phyloP scores from a whole-genome alignment of 192 early-diverging fungal genomes.

The Backusella morwellensis region DNA sequence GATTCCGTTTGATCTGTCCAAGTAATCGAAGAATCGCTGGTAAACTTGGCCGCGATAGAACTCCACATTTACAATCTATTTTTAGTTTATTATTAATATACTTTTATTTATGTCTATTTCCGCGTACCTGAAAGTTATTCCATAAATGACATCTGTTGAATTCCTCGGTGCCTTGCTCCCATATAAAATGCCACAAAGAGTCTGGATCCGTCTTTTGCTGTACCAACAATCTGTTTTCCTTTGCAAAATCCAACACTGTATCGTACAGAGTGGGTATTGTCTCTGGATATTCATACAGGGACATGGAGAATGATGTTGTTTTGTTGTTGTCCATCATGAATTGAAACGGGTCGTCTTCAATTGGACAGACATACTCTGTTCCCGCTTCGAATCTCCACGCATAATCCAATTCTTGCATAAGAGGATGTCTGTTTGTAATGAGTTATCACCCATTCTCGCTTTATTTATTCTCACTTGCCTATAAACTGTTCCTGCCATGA shows the following conservation, averaged over 20 bases:
- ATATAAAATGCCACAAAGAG: conserved; percentile 21
- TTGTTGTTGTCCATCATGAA: conserved; percentile 54
- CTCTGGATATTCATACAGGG: conserved; percentile 47
- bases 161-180: neutral
- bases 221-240: conserved; percentile 12
- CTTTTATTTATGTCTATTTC: neutral
- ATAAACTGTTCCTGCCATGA: conserved; percentile 33
- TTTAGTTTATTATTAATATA: neutral
- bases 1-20: conserved; percentile 67
- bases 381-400: conserved; percentile 59
- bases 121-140: conserved; percentile 60
- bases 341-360: conserved; percentile 53
- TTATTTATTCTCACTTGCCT: conserved; percentile 16
- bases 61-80: conserved; percentile 43
- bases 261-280: conserved; percentile 52
- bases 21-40: conserved; percentile 55
- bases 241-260: conserved; percentile 35
- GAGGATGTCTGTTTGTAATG: conserved; percentile 44
- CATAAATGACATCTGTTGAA: conserved; percentile 72
- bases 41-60: conserved; percentile 60
- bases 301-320: conserved; percentile 49
- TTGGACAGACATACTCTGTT: conserved; percentile 49
- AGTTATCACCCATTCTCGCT: neutral
- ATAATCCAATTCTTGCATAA: conserved; percentile 49
- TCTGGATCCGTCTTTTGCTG: conserved; percentile 9